phyloP scores from a whole-genome alignment of 192 early-diverging fungal species.

The Paraglomus occultum region DNA sequence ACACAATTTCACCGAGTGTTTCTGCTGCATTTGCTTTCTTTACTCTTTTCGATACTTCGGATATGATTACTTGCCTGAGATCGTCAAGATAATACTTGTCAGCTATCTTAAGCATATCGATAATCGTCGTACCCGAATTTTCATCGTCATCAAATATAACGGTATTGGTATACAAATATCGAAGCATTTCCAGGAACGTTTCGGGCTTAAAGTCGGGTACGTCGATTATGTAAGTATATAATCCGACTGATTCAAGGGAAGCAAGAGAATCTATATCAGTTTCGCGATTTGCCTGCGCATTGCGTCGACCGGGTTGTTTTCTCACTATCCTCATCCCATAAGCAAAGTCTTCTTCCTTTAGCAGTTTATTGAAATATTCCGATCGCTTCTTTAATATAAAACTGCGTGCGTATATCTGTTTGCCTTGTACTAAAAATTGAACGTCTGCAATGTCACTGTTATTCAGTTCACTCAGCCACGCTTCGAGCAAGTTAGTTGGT shows the following conservation, averaged over 20 bases:
- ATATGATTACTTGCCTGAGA: conserved; percentile 19
- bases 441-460: not conserved
- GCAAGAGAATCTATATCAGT: too few species aligned
- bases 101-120: conserved; percentile 17
- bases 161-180: conserved; percentile 28
- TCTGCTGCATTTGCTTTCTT: conserved; percentile 20
- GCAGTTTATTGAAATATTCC: conserved; percentile 27
- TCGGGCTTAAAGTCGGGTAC: conserved; percentile 6
- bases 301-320: too few species aligned
- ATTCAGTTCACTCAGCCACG: conserved; percentile 10
- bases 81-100: conserved; percentile 23
- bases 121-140: not conserved
- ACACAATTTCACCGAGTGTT: conserved; percentile 2
- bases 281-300: too few species aligned
- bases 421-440: conserved; percentile 7
- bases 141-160: conserved; percentile 7
- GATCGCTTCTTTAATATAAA: conserved; percentile 15
- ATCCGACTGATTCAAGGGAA: too few species aligned
- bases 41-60: conserved; percentile 23
- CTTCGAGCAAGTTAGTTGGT: not conserved
- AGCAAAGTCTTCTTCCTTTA: conserved; percentile 10
- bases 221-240: not conserved
- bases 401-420: conserved; percentile 11
- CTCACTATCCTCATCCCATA: too few species aligned
- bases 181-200: conserved; percentile 12